Evolutionary conservation across 2,329 filamentous ascomycete species (phyloP), one percentile per base, ranked within the genome.

Genomic region (Diaporthe vexans): DNA sequence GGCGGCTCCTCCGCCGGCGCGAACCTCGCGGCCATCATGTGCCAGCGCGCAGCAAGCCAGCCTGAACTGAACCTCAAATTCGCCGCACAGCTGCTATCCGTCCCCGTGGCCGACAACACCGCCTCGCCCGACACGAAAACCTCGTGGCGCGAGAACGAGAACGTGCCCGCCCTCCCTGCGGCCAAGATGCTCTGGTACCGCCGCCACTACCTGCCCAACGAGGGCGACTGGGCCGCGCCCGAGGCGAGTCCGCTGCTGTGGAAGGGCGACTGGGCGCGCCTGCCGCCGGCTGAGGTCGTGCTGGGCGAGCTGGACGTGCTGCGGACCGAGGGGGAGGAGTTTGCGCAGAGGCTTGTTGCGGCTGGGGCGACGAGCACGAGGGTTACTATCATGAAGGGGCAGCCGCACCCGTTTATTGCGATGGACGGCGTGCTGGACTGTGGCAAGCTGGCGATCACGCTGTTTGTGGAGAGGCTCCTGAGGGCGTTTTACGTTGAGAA

Each of bases 161-260:
- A 86, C 77, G 84, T 86, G 0, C 85, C 88, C 0, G 87, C 88
- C 0, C 83, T 91, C 1, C 86, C 89, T 0, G 88, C 88, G 0
- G 81, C 82, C 4, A 91, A 91, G 80, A 91, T 91, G 89, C 79
- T 89, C 65, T 91, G 90, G 89, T 91, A 90, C 78, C 84, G 89
- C n/a, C 78, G 85, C 24, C 87, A 89, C 78, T 91, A 91, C 80
- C 83, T 91, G 2, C 88, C 89, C 0, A 81, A 87, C 56, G 73
- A 82, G 33, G 78, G 78, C 2, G 84, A 86, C 71, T 86, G 88
- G 84, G 77, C 78, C 7, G 3, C 82, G 89, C 46, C 86, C 87
- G 0, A 91, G 78, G 88, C 89, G 0, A 90, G 87, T 61, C 88
- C 88, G 3, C 78, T 91, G 63, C 83, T 91, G 26, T 89, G 87